A percentile compares a stretch with the other conserved stretches of the same genome.
Evolutionary conservation across 257 asterid species (phyloP).

Genomic region (Gentiana dahurica): DNA sequence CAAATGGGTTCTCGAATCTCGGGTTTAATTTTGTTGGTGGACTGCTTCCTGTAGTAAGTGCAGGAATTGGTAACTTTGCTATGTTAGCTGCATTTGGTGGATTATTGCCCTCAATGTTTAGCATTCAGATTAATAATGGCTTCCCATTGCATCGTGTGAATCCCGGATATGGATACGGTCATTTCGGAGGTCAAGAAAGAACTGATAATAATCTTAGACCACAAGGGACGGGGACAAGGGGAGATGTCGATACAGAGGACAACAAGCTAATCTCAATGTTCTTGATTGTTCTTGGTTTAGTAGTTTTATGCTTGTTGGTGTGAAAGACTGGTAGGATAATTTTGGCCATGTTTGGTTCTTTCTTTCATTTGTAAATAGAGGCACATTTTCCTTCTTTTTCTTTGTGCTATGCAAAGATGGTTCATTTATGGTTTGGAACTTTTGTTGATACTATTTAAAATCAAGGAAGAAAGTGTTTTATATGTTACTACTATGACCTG

Average conservation of each 20-base stretch:
- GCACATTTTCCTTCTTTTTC: too few relatives aligned
- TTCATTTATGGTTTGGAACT: too few relatives aligned
- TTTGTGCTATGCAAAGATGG: too few relatives aligned
- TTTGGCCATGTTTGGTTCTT: not conserved
- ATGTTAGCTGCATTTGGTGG: slow-evolving; percentile 63
- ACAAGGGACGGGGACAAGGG: slow-evolving; percentile 15
- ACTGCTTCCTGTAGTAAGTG: slow-evolving; percentile 44
- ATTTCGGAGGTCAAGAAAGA: slow-evolving; percentile 18
- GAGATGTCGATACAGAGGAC: slow-evolving; percentile 29
- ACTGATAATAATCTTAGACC: slow-evolving; percentile 11
- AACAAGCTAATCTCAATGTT: slow-evolving; percentile 41
- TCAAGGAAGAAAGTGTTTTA: too few relatives aligned
- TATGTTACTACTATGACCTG: too few relatives aligned
- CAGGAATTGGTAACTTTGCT: slow-evolving; percentile 36
- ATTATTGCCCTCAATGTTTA: slow-evolving; percentile 31
- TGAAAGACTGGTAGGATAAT: not conserved
- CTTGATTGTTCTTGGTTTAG: slow-evolving; percentile 27
- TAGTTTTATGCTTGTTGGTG: slow-evolving; percentile 6
- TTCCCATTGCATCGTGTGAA: slow-evolving; percentile 16
- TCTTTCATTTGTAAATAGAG: slow-evolving; percentile 8
- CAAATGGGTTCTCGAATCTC: slow-evolving; percentile 20
- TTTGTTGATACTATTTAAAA: too few relatives aligned
- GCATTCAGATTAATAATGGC: slow-evolving; percentile 36
- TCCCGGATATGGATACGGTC: slow-evolving; percentile 28
- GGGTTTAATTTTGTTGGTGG: slow-evolving; percentile 47